Base-by-base conservation (phyloP, 352 stramenopile species). In the Globisporangium barbulae region DNA sequence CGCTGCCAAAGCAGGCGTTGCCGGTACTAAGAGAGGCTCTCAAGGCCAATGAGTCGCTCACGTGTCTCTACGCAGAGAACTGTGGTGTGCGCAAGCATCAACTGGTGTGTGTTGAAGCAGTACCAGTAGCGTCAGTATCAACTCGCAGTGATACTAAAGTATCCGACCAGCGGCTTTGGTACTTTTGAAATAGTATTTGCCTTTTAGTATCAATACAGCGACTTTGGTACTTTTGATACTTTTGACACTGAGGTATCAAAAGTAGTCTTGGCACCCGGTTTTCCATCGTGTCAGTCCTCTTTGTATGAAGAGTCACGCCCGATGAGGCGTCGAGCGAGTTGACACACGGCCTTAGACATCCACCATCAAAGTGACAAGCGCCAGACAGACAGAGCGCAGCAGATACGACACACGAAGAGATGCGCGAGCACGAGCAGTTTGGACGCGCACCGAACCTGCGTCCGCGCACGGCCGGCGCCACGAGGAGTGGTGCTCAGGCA, bases 401-500 rank as follows among this genome's bases (percentile, higher is more conserved):
- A 41, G 35, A 5, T 3, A 39, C 33, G 33, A 28, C 5, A 25
- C 22, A 15, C 28, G 53, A 49, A 6, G 17, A 49, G 28, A 50
- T 83, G 71, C 55, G 68, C 31, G 75, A 83, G 53, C 81, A 88
- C 21, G 60, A 77, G 61, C 75, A 67, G 33, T 85, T 89, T 54
- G 81, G 81, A 0, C 75, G 72, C 19, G 69, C 78, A 12, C 75
- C 73, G 12, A 87, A 79, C 48, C 59, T 88, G 45, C 75, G 78
- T 33, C 76, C 78, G 41, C 77, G 81, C 1, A 85, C 81, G 2
- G 76, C 76, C 0, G 75, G 75, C 8, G 54, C 63, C 17, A 25
- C n/a, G 19, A 44, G 49, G 15, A 48, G 47, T 6, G 19, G 9
- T n/a, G 10, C 19, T 13, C 31, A 57, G 31, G 22, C 19, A 17